Conservation (phyloP, 75 land plant genomes). For the Larix kaempferi region DNA sequence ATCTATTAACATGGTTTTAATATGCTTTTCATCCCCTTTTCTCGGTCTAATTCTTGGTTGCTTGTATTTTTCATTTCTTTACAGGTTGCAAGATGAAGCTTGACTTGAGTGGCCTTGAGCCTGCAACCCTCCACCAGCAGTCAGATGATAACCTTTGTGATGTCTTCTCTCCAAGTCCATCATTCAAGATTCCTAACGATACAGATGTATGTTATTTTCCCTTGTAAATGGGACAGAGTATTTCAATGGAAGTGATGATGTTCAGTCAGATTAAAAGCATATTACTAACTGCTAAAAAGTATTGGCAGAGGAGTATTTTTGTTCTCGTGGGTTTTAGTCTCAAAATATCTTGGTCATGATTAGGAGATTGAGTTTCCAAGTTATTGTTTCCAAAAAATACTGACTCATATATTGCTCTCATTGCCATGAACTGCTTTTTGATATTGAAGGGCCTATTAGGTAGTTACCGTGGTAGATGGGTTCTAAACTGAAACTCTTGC, state of each 20-base stretch:
- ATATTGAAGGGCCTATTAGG: neutral
- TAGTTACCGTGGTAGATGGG: neutral
- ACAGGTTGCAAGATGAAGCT: constrained; percentile 43
- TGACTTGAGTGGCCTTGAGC: constrained; percentile 54
- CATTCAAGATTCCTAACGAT: constrained; percentile 46
- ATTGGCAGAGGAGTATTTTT: neutral
- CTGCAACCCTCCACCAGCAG: constrained; percentile 16
- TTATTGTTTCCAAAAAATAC: neutral
- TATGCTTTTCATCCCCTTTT: too few relatives aligned
- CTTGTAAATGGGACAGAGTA: neutral
- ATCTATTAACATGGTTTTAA: too few relatives aligned
- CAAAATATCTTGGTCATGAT: neutral
- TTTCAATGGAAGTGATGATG: neutral
- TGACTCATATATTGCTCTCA: neutral
- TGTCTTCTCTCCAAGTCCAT: constrained; percentile 20
- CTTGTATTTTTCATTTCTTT: constrained; percentile 11
- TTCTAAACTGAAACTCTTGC: neutral
- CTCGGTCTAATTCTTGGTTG: too few relatives aligned
- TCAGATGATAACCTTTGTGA: constrained; percentile 11
- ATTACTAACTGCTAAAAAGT: neutral
- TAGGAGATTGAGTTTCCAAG: neutral
- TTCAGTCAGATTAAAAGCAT: neutral
- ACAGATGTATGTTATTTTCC: constrained; percentile 33
- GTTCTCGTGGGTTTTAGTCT: neutral
- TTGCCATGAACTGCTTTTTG: neutral